Base-by-base conservation (phyloP, 2,329 filamentous ascomycete genomes). In the Pseudogymnoascus sp. region DNA sequence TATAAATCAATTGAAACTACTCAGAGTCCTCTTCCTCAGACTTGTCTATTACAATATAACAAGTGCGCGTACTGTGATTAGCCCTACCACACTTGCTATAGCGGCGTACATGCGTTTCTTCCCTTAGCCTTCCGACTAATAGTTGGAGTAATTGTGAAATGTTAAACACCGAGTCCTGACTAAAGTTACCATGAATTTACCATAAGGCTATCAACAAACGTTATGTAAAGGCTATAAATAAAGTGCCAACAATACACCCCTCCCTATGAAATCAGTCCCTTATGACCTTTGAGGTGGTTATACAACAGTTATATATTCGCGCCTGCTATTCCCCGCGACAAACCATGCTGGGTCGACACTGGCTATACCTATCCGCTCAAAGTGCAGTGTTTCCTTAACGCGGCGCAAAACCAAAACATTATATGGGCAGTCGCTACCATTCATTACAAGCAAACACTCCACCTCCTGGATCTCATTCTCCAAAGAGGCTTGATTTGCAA, bases 311-410 rank as follows among this genome's bases (percentile, higher is more conserved):
- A 64, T 64, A 28, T 38, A 33, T 62, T 62, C 60, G 35, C 62
- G 61, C 23, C 35, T 59, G 12, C 47, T 53, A 28, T 18, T 50
- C 35, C 44, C 60, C 14, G 37, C 21, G 3, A 35, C 14, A 62
- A 64, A 64, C 63, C 63, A 62, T 62, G 23, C 60, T 8, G 63
- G 60, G 59, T 64, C 63, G 60, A 62, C 60, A 59, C 18, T 23
- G 18, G 63, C 35, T 23, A 62, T 33, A 8, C 63, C 60, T 40
- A 64, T 62, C 18, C 63, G 63, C 60, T 64, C 63, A 44, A 62
- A 64, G 40, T 64, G 35, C 35, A 59, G n/a, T 28, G 23, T 44
- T 35, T 62, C 23, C 14, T 31, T 62, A 28, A 12, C 37, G n/a
- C 37, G 56, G 44, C 60, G 61, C 5, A 64, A 62, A 53, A 62